Conservation (phyloP, 225 moss, liverwort and hornwort genomes). For the Anthoceros angustus region DNA sequence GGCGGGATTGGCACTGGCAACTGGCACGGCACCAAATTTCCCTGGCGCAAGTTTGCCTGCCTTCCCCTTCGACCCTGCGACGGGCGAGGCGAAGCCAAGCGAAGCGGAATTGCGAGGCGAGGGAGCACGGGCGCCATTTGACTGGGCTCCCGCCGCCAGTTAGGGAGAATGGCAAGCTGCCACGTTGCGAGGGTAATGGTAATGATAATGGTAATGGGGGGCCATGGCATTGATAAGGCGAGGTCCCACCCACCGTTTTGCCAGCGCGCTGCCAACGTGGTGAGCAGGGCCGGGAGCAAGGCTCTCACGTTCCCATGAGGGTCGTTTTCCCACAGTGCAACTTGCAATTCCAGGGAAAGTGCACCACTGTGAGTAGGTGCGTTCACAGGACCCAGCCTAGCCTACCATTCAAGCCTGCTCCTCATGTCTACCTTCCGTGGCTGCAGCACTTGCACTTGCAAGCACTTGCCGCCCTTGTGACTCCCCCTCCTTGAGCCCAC, state of each 20-base stretch:
- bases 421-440: neutral
- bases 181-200: neutral
- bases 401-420: neutral
- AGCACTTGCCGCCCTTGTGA: neutral
- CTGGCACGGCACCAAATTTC: too few relatives aligned
- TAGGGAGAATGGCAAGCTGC: neutral
- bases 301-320: neutral
- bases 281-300: neutral
- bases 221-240: too few relatives aligned
- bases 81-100: too few relatives aligned
- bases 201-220: too few relatives aligned
- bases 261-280: neutral
- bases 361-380: neutral
- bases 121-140: neutral
- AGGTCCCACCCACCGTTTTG: too few relatives aligned
- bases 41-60: too few relatives aligned
- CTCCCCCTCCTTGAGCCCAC: neutral
- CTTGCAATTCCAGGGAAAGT: neutral
- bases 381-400: slow-evolving; percentile 1
- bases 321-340: neutral
- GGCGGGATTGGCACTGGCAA: too few relatives aligned
- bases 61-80: too few relatives aligned
- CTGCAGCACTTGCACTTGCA: neutral
- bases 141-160: slow-evolving; percentile 1
- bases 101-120: too few relatives aligned